These are phyloP conservation scores for Phytophthora nicotianae DNA, from an alignment of 352 stramenopile genomes.

Conservation along the genomic window DNA sequence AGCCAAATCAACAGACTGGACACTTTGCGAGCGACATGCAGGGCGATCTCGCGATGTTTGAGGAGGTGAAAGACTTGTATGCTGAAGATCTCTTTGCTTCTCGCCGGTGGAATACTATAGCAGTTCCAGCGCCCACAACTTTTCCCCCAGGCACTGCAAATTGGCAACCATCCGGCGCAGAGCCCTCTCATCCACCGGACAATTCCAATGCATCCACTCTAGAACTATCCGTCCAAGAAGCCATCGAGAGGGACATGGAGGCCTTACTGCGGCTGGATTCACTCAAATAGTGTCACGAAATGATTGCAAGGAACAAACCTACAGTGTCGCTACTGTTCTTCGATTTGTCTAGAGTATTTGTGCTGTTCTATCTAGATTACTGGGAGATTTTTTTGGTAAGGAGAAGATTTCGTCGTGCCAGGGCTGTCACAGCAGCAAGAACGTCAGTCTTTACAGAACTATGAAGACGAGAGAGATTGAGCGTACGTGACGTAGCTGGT, in stretches of 20 bases:
- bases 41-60: conserved; percentile 49
- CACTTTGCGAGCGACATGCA: conserved; percentile 16
- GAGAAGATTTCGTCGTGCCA: conserved; percentile 25
- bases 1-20: conserved; percentile 17
- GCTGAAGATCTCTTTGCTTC: conserved; percentile 42
- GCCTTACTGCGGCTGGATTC: conserved; percentile 18
- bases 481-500: conserved; percentile 35
- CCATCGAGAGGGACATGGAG: conserved; percentile 32
- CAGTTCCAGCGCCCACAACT: background rate
- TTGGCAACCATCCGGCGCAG: conserved; percentile 3
- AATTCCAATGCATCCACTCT: background rate
- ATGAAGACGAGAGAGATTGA: background rate
- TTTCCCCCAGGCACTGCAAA: conserved; percentile 5
- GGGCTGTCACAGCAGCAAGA: conserved; percentile 11
- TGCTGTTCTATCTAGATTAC: conserved; percentile 14
- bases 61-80: conserved; percentile 48
- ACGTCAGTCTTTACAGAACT: conserved; percentile 7
- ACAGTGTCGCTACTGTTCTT: too few relatives aligned
- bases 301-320: too few relatives aligned
- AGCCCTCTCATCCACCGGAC: background rate
- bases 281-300: conserved; percentile 2
- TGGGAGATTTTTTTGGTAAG: conserved; percentile 14
- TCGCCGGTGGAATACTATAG: conserved; percentile 17
- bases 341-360: conserved; percentile 19
- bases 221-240: conserved; percentile 29